A percentile compares a stretch with the other conserved stretches of the same genome.
Evolutionary conservation across 345 rosid genomes (phyloP).

Genomic region (Salix exigua): DNA sequence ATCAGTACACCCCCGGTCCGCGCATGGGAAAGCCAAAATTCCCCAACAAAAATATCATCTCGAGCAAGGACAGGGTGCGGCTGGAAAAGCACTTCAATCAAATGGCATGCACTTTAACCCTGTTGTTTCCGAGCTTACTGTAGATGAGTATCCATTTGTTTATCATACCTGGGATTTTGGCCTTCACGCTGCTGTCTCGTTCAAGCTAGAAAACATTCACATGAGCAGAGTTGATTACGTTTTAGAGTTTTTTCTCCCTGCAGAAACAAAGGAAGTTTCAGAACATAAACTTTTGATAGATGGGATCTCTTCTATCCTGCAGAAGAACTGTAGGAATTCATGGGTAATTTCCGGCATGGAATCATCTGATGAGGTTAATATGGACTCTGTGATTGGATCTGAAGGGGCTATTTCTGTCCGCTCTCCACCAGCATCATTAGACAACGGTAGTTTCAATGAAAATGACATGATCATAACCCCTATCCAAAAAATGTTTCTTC

Average conservation of each 20-base stretch:
- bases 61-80: background rate
- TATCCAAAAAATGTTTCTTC: too few relatives aligned
- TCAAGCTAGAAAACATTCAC: background rate
- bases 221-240: background rate
- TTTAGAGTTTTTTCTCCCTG: background rate
- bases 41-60: background rate
- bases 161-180: too few relatives aligned
- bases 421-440: too few relatives aligned
- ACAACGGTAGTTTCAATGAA: too few relatives aligned
- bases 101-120: background rate
- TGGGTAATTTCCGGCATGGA: background rate
- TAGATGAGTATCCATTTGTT: too few relatives aligned
- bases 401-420: too few relatives aligned
- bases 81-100: conserved; percentile 2
- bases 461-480: too few relatives aligned
- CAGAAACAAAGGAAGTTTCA: background rate
- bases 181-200: background rate
- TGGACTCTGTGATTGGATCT: too few relatives aligned
- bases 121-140: background rate
- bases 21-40: too few relatives aligned
- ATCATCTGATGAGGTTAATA: too few relatives aligned
- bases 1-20: too few relatives aligned
- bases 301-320: background rate
- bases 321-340: background rate
- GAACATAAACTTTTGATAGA: background rate